Base-by-base conservation (phyloP, 768 basidiomycete species). In the Cantharellus anzutake region DNA sequence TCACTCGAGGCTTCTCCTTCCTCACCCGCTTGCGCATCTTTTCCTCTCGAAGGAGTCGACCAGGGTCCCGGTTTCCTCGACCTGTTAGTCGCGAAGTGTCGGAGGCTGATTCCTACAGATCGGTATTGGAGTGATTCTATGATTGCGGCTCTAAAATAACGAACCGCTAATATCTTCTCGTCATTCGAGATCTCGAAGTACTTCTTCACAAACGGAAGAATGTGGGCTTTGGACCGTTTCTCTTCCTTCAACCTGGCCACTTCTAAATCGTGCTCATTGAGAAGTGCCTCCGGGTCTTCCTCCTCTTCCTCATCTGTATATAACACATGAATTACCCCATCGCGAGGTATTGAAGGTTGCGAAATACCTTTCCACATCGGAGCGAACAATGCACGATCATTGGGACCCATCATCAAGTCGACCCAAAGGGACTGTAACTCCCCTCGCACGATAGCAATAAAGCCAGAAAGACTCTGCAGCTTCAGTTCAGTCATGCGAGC, bases 11-110 rank as follows among this genome's bases (percentile, higher is more conserved):
- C 67, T 96, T 97, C 72, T 94, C 85, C 68, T 88, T 86, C 60
- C 76, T 77, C 11, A 99, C 91, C 38, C 93, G 76, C 70, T 97
- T 98, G 59, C 94, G 78, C 84, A 94, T 90, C 76, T 96, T 96
- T 74, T 97, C 94, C 70, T 99, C 94, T 61, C 89, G 78, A 58
- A 97, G 71, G 41, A 99, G 71, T 20, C 89, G 75, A 3, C 90
- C 90, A 3, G 90, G 85, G 73, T 91, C 86, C 60, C 89, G 76
- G 2, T 82, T 73, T 37, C 87, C 88, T 66, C 87, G 78, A 14
- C 88, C 88, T 3, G 86, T 78, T 4, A 94, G 73, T 42, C 91
- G 79, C 14, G 78, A 80, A 66, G 91, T 88, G 66, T 94, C 91
- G 41, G 79, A 76, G 2, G 87, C 86, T 2, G 84, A 78, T 2